Percentiles rank a stretch among this genome's conserved stretches.
These are phyloP conservation scores for Mycena venus DNA, from an alignment of 768 basidiomycete species.

Conservation along the genomic window DNA sequence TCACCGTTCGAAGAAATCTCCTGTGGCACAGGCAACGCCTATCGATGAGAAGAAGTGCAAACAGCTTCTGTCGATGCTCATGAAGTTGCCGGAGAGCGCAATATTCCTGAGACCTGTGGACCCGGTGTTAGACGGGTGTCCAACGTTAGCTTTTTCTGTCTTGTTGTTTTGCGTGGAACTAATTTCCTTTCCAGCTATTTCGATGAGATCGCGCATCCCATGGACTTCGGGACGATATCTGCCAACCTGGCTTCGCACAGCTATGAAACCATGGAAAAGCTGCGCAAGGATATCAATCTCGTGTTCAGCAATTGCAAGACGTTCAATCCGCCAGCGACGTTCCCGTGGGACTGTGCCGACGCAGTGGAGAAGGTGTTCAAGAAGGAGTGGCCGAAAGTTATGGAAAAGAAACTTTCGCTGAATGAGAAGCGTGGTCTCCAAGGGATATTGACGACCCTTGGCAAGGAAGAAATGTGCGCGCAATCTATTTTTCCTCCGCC, in stretches of 20 bases:
- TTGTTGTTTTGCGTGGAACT: neutral
- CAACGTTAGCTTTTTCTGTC: constrained; percentile 74
- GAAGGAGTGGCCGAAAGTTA: constrained; percentile 87
- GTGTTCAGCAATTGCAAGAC: constrained; percentile 91
- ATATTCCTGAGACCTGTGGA: constrained; percentile 91
- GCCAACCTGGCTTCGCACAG: constrained; percentile 74
- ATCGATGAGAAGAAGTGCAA: constrained; percentile 89
- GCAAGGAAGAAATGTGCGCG: constrained; percentile 76
- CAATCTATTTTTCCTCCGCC: constrained; percentile 24
- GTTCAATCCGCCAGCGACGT: constrained; percentile 91
- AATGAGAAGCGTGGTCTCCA: constrained; percentile 86
- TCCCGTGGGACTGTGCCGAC: constrained; percentile 79
- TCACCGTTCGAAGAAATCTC: constrained; percentile 56
- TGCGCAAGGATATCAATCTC: constrained; percentile 84
- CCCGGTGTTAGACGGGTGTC: constrained; percentile 85
- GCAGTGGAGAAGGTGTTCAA: constrained; percentile 81
- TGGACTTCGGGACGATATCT: constrained; percentile 91
- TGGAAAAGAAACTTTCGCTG: constrained; percentile 79
- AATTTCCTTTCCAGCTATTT: constrained; percentile 74
- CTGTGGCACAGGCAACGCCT: constrained; percentile 55
- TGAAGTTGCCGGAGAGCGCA: constrained; percentile 72
- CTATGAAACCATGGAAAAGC: constrained; percentile 87
- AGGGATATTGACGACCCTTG: constrained; percentile 75
- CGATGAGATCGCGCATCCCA: constrained; percentile 91
- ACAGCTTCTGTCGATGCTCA: constrained; percentile 72